Percentiles rank a stretch among this genome's conserved stretches.
These are phyloP conservation scores for Trichoderma koningii DNA, from an alignment of 2,329 filamentous ascomycete species.

Conservation along the genomic window DNA sequence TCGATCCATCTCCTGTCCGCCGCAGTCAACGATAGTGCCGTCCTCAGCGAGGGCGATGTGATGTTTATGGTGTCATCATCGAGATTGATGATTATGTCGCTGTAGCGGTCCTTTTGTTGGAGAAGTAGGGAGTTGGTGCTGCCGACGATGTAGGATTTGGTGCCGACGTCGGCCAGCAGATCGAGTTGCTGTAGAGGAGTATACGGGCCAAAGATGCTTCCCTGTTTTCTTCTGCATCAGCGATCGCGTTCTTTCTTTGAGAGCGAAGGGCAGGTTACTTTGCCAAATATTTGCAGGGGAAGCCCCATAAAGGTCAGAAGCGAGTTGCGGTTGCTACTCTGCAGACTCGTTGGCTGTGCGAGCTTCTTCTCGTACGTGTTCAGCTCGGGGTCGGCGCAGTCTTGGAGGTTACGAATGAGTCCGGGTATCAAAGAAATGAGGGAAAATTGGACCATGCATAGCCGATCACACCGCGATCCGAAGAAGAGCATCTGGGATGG, in stretches of 20 bases:
- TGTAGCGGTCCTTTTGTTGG: conserved; percentile 93
- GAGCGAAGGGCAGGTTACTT: conserved; percentile 52
- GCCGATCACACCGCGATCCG: conserved; percentile 87
- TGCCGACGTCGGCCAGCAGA: conserved; percentile 86
- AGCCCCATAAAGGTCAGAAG: conserved; percentile 92
- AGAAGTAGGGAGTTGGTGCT: conserved; percentile 93
- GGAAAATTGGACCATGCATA: conserved; percentile 99
- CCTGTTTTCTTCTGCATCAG: conserved; percentile 50
- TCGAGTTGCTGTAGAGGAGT: conserved; percentile 95
- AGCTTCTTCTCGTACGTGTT: conserved; percentile 77
- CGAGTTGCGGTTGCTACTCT: conserved; percentile 88
- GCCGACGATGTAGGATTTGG: conserved; percentile 95
- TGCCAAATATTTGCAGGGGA: conserved; percentile 92
- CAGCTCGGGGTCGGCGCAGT: conserved; percentile 92
- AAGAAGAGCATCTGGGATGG: conserved; percentile 93
- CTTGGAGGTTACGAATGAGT: conserved; percentile 85
- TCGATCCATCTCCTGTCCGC: conserved; percentile 97
- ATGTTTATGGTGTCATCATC: conserved; percentile 87
- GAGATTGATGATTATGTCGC: conserved; percentile 93
- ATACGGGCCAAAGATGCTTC: conserved; percentile 93
- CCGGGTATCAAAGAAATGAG: conserved; percentile 93
- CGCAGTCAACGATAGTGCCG: conserved; percentile 75
- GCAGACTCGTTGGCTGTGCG: conserved; percentile 77
- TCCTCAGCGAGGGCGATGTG: conserved; percentile 74
- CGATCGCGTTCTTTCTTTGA: not conserved